Evolutionary conservation across 176 grass and related monocot species (phyloP), one percentile per base, ranked within the genome.

Genomic region (Pontederia crassipes): DNA sequence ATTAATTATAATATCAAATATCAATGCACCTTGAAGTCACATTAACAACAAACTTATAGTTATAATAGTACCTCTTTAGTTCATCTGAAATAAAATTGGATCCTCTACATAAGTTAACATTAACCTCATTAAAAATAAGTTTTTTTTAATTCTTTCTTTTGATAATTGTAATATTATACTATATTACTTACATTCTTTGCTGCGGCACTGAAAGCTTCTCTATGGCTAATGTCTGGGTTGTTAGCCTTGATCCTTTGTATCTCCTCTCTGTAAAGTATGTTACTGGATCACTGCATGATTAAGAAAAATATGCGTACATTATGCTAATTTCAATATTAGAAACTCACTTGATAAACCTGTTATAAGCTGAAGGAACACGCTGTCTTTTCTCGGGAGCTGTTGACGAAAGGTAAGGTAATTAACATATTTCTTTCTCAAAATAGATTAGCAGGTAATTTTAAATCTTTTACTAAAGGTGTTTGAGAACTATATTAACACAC

Each of bases 291-390:
- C 15, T 29, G 10, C 28, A 35, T 51, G 4, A 29, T 54, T 16
- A 11, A 0, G 8, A 10, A 18, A 20, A 56, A 55, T 16, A 55
- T 8, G n/a, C 7, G n/a, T 16, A 17, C 14, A 18, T 55, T 8
- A 17, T 17, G 17, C 14, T 8, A 2, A 58, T 12, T 35, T 28
- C 7, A 59, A 59, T 35, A n/a, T 11, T 52, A 27, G 48, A 46
- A 54, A 67, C 5, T 67, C 35, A 67, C 65, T 18, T 67, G 49
- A 67, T 54, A 67, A 67, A 67, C 50, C 65, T 67, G 51, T 67
- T 67, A 28, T 67, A 67, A 15, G 65, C 65, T 54, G 65, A 67
- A 54, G 65, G 65, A 54, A 67, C 65, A 11, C 65, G 27, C 5
- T 67, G 65, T 52, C 65, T 67, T 50, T 67, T 67, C 49, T 54